Base-by-base conservation (phyloP, 1,139 yeast species). In the Geotrichum fermentans region DNA sequence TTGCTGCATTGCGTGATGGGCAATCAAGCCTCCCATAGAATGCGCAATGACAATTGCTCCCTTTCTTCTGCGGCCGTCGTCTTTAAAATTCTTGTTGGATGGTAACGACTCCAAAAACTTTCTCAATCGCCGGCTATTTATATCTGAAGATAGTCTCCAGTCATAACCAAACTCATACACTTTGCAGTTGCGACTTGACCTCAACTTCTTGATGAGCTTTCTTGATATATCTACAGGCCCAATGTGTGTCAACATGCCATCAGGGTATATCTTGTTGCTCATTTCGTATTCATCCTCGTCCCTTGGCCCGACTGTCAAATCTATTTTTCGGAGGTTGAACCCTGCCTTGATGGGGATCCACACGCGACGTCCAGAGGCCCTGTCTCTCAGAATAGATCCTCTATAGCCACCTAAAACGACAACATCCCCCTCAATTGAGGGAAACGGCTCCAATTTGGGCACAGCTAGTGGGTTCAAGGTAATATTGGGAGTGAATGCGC, bases 261-360 rank as follows among this genome's bases (percentile, higher is more conserved):
- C 92, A 0, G 96, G 83, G 55, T 75, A 77, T 3, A 87, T 75
- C 14, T 76, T 67, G 34, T 72, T 67, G 40, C 70, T 68, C 24
- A 72, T 54, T 54, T 80, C 81, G 22, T 47, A 39, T 56, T 77
- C 81, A 61, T 84, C 96, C 47, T 79, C 79, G 49, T 75, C 81
- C 0, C 66, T 69, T 0, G 94, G 92, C 0, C 96, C 96, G 14
- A 89, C 70, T 6, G 80, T 67, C 26, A 89, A 68, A 67, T 85
- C 80, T 52, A 83, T 78, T 59, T 80, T 83, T 18, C 83, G 70
- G 39, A 88, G 69, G 58, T 86, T 81, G 49, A 89, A 74, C 0
- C 96, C 96, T 0, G 94, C 96, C 59, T 84, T 83, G 29, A 88
- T 64, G 0, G 97, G 97, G 30, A 89, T 78, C 97, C 97, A 89